Evolutionary conservation across 345 rosid genomes (phyloP).

Genomic region (Boechera divaricarpa): DNA sequence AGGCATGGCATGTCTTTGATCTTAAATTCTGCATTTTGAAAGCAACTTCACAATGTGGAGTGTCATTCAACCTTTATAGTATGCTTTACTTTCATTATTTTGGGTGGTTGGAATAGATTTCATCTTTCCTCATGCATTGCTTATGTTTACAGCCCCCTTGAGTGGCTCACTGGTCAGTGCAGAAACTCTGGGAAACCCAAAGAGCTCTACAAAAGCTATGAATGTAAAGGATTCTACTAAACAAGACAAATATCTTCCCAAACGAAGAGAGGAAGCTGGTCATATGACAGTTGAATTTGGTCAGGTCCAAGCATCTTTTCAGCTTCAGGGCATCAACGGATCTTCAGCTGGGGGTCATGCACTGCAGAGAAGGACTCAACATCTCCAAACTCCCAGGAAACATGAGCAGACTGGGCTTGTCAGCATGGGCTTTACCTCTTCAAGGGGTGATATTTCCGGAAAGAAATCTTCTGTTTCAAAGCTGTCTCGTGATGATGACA

Average conservation of each 20-base stretch:
- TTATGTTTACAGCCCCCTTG: conserved; percentile 65
- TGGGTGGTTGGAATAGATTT: conserved; percentile 5
- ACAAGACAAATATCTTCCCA: conserved; percentile 72
- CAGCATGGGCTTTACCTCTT: conserved; percentile 35
- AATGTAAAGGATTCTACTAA: conserved; percentile 74
- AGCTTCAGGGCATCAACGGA: conserved; percentile 42
- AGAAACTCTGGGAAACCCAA: conserved; percentile 61
- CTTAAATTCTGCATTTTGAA: not conserved
- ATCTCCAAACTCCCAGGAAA: conserved; percentile 44
- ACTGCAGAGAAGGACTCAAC: conserved; percentile 62
- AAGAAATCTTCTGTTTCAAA: conserved; percentile 40
- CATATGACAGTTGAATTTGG: conserved; percentile 42
- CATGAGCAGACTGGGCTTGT: conserved; percentile 44
- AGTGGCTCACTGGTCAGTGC: conserved; percentile 85
- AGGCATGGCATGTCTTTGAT: not conserved
- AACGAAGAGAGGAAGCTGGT: conserved; percentile 65
- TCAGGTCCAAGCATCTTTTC: conserved; percentile 49
- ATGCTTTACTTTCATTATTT: conserved; percentile 7
- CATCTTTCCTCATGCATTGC: conserved; percentile 21
- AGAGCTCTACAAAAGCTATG: conserved; percentile 54
- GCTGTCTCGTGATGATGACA: conserved; percentile 41
- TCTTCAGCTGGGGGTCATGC: conserved; percentile 61
- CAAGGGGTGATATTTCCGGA: conserved; percentile 42
- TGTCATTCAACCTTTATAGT: not conserved
- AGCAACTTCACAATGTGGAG: not conserved